Conservation (phyloP, 768 basidiomycete species). For the Hortiboletus flavorubellus region DNA sequence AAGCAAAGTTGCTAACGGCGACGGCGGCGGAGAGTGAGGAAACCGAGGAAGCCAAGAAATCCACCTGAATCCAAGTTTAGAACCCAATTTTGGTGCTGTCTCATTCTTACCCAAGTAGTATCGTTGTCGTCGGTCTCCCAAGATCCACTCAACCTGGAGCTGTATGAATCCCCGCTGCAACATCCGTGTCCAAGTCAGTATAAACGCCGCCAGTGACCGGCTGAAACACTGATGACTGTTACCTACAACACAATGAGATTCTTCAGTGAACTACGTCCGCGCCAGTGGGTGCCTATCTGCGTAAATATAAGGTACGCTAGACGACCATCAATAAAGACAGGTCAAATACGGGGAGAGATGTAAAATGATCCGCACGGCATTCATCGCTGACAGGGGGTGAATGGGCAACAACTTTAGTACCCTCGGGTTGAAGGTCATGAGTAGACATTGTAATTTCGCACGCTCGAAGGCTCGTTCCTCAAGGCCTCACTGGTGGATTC, state of each 20-base stretch:
- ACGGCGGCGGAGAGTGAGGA: neutral
- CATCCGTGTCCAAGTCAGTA: neutral
- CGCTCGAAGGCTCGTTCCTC: neutral
- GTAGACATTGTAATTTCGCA: neutral
- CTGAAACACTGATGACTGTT: neutral
- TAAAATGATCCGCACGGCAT: neutral
- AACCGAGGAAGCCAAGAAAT: conserved; percentile 4
- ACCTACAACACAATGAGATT: conserved; percentile 12
- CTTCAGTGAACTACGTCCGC: neutral
- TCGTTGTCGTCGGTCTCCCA: neutral
- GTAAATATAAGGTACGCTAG: neutral
- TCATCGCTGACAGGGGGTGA: neutral
- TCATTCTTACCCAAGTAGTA: conserved; percentile 6
- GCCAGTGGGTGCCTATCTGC: conserved; percentile 3
- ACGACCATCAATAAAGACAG: neutral
- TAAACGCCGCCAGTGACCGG: too few relatives aligned
- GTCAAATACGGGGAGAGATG: neutral
- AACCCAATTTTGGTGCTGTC: neutral
- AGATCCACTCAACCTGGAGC: neutral
- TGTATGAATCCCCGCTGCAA: conserved; percentile 13
- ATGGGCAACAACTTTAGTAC: too few relatives aligned
- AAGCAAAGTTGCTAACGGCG: conserved; percentile 5
- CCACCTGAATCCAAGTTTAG: neutral
- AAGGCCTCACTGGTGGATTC: too few relatives aligned
- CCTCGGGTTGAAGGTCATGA: neutral